Evolutionary conservation across 2,329 filamentous ascomycete genomes (phyloP), one percentile per base, ranked within the genome.

Genomic region (Aspergillus terreus): DNA sequence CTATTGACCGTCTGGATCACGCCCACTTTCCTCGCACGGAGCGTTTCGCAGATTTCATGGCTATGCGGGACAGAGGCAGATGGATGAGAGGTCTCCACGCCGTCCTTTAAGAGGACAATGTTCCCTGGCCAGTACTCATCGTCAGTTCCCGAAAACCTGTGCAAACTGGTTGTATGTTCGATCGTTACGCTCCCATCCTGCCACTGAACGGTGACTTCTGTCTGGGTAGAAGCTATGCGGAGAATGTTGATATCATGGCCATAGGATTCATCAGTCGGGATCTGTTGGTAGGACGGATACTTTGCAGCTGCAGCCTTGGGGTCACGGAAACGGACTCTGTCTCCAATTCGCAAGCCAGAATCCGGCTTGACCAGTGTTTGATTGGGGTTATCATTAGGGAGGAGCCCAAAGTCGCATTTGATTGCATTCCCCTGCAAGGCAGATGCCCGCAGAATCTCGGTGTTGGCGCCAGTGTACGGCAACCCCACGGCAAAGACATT

Each of bases 221-320:
- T 79, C 17, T 69, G 70, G 10, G 76, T 78, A 30, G 71, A 71
- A 46, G 76, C 69, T 47, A 84, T 70, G 11, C 76, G 72, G 57
- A 78, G 82, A 2, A 82, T 73, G 53, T 85, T 84, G 56, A 84
- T 64, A 57, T 85, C 82, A 60, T 79, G 82, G 1, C 81, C 81
- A 38, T 78, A 68, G 7, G 75, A 77, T 19, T 77, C 70, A 3
- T 73, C 72, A 9, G 74, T 66, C 21, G 77, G 69, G 25, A 82
- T 73, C 17, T 70, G 69, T 12, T 68, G 66, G 40, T 81, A 64
- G 44, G 68, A 68, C 47, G 76, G 70, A 58, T 83, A 83, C 57
- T 82, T 83, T 35, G 72, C 63, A 21, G 74, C 72, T 5, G 81
- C 81, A 36, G 62, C 72, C 2, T 72, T 63, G 2, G 78, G 62